A percentile compares a stretch with the other conserved stretches of the same genome.
These are phyloP conservation scores for Podila horticola DNA, from an alignment of 192 early-diverging fungal species.

Conservation along the genomic window DNA sequence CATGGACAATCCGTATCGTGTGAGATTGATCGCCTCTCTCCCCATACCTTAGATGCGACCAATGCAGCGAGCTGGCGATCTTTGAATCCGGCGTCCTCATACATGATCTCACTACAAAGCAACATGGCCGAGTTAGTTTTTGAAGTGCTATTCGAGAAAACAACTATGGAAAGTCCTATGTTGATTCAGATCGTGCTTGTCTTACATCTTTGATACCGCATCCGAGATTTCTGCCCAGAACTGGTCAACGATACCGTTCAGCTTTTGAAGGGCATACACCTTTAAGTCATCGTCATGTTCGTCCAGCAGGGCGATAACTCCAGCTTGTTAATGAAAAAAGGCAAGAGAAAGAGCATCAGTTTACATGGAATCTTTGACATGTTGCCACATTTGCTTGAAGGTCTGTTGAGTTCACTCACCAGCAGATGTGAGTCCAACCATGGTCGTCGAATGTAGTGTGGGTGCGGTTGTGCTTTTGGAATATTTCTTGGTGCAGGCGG, in stretches of 20 bases:
- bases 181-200: background rate
- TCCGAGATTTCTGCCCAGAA: constrained; percentile 99
- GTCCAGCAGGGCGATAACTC: constrained; percentile 93
- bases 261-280: constrained; percentile 92
- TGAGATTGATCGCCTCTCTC: too few species aligned
- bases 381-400: background rate
- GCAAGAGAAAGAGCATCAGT: background rate
- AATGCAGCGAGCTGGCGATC: constrained; percentile 92
- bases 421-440: constrained; percentile 58
- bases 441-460: constrained; percentile 8
- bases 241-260: constrained; percentile 88
- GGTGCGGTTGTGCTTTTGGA: too few species aligned
- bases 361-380: background rate
- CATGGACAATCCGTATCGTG: too few species aligned
- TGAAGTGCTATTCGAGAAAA: too few species aligned
- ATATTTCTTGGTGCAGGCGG: too few species aligned
- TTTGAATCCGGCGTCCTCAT: constrained; percentile 89
- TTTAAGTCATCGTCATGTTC: constrained; percentile 92
- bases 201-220: constrained; percentile 88
- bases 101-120: constrained; percentile 86
- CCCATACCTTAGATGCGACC: constrained; percentile 91
- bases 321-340: constrained; percentile 60
- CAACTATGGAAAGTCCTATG: background rate
- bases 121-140: background rate
- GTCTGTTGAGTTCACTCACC: constrained; percentile 16